phyloP scores from a whole-genome alignment of 441 rosid genomes.

The Populus hybrid region DNA sequence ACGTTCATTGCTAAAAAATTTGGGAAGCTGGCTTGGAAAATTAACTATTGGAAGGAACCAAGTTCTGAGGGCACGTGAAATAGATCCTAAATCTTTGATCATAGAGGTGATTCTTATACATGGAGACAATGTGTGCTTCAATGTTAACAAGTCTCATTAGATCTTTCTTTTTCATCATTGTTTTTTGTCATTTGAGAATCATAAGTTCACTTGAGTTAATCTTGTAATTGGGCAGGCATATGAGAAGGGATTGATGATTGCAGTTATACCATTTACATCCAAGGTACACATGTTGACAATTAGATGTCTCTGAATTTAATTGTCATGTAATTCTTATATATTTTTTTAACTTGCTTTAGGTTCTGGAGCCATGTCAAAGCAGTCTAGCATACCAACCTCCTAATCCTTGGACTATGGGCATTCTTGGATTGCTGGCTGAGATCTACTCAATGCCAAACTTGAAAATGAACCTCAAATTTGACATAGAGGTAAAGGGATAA shows the following conservation, averaged over 20 bases:
- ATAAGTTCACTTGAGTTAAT: conserved; percentile 3
- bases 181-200: not conserved
- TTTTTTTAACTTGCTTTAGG: conserved; percentile 34
- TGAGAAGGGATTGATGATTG: conserved; percentile 99
- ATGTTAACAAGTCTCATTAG: not conserved
- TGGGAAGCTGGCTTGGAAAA: conserved; percentile 99
- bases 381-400: conserved; percentile 99
- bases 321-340: conserved; percentile 2
- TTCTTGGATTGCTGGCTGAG: conserved; percentile 91
- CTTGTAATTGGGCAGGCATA: conserved; percentile 62
- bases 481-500: conserved; percentile 71
- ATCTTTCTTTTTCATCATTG: not conserved
- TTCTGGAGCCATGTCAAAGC: conserved; percentile 96
- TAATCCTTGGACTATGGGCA: conserved; percentile 99
- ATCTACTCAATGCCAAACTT: conserved; percentile 96
- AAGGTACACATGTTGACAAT: conserved; percentile 47
- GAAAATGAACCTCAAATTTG: conserved; percentile 99
- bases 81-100: conserved; percentile 97
- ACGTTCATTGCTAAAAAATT: conserved; percentile 90
- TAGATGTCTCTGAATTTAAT: conserved; percentile 15
- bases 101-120: conserved; percentile 59
- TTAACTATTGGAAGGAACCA: conserved; percentile 95
- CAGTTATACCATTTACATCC: conserved; percentile 98
- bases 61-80: conserved; percentile 89
- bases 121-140: conserved; percentile 2